Conservation (phyloP, 176 grass and related monocot species). For the Panicum miliaceum region DNA sequence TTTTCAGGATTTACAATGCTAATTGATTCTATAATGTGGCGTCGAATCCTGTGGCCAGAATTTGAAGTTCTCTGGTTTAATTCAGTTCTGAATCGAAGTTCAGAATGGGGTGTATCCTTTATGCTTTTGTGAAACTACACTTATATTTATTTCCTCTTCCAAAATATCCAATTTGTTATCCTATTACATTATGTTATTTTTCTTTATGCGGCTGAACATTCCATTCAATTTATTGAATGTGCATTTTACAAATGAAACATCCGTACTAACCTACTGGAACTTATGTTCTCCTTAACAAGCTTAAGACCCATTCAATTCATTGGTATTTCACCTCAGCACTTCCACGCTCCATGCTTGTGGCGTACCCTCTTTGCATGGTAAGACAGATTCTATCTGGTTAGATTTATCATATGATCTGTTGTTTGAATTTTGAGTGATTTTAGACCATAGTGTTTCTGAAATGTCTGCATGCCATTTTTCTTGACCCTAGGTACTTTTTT, state of each 20-base stretch:
- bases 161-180: background rate
- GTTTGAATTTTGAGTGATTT: background rate
- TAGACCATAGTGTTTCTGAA: background rate
- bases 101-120: conserved; percentile 99
- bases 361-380: conserved; percentile 92
- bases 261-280: background rate
- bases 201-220: background rate
- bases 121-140: conserved; percentile 35
- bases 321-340: conserved; percentile 99
- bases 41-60: conserved; percentile 89
- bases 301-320: conserved; percentile 84
- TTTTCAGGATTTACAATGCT: conserved; percentile 63
- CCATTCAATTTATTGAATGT: conserved; percentile 25
- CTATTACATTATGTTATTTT: conserved; percentile 1
- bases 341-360: conserved; percentile 84
- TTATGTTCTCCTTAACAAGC: conserved; percentile 48
- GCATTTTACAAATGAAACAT: conserved; percentile 23
- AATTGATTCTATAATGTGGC: conserved; percentile 91
- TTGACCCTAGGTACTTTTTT: background rate
- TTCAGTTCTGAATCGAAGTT: conserved; percentile 88
- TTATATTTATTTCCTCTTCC: background rate
- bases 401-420: background rate
- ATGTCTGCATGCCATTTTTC: conserved; percentile 25
- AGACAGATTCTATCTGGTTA: conserved; percentile 37
- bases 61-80: conserved; percentile 99